phyloP scores from a whole-genome alignment of 345 rosid species.

The Noccaea caerulescens region DNA sequence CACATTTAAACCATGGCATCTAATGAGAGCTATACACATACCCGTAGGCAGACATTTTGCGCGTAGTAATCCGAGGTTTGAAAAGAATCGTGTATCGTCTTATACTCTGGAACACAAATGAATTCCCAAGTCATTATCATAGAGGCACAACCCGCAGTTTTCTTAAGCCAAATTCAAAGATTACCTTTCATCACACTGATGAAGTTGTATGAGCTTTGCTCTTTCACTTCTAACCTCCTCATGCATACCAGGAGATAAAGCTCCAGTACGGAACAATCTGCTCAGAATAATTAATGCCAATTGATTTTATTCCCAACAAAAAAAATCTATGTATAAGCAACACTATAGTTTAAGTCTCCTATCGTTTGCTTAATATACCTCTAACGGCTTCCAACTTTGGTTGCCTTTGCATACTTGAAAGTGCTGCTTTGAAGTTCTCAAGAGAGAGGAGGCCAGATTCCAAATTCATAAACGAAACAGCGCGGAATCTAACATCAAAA shows the following conservation, averaged over 20 bases:
- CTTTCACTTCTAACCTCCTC: conserved; percentile 87
- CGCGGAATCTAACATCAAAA: conserved; percentile 62
- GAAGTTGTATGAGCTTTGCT: conserved; percentile 84
- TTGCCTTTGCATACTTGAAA: conserved; percentile 66
- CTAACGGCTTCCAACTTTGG: conserved; percentile 78
- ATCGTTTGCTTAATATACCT: conserved; percentile 48
- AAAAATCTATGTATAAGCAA: conserved; percentile 9
- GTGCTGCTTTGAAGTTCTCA: conserved; percentile 79
- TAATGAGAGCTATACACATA: conserved; percentile 45
- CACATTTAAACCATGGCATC: conserved; percentile 17
- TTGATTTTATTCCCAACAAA: conserved; percentile 7
- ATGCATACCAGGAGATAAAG: conserved; percentile 84
- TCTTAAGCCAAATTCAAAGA: conserved; percentile 14
- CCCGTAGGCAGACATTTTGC: conserved; percentile 71
- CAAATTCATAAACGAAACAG: conserved; percentile 68
- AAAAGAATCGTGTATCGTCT: conserved; percentile 71
- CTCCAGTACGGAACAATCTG: conserved; percentile 93
- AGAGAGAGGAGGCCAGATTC: conserved; percentile 69
- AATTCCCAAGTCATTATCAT: conserved; percentile 14
- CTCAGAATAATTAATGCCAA: conserved; percentile 18
- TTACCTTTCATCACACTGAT: conserved; percentile 85
- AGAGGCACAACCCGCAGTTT: neutral
- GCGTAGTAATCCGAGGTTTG: conserved; percentile 78
- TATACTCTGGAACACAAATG: conserved; percentile 68
- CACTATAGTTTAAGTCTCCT: neutral